These are phyloP conservation scores for Fusarium agapanthi DNA, from an alignment of 2,329 filamentous ascomycete genomes.

Conservation along the genomic window DNA sequence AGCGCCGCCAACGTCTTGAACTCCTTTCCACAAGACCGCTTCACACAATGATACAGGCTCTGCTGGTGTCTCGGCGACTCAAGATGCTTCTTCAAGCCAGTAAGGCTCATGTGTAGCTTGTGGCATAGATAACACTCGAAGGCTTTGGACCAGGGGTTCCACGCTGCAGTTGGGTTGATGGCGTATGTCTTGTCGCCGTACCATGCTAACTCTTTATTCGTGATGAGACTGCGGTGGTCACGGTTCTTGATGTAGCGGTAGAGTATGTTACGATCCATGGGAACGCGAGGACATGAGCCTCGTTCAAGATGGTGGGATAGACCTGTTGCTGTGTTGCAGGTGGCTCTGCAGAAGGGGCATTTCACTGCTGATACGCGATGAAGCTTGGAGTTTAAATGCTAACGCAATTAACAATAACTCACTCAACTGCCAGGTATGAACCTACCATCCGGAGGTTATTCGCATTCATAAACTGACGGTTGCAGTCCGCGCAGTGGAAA, in stretches of 20 bases:
- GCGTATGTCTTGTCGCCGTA: conserved; percentile 46
- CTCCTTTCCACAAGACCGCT: conserved; percentile 45
- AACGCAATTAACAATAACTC: background rate
- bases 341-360: conserved; percentile 64
- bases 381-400: conserved; percentile 64
- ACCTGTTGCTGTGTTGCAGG: conserved; percentile 61
- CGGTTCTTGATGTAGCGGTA: conserved; percentile 54
- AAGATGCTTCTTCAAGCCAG: conserved; percentile 60
- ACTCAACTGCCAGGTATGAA: fast-evolving
- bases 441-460: conserved; percentile 32
- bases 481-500: conserved; percentile 47
- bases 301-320: conserved; percentile 65
- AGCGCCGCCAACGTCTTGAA: conserved; percentile 52
- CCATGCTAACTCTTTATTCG: conserved; percentile 61
- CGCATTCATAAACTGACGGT: conserved; percentile 43
- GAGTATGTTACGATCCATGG: conserved; percentile 59
- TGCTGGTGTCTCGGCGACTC: conserved; percentile 56
- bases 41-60: conserved; percentile 53
- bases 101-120: conserved; percentile 48
- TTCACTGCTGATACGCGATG: conserved; percentile 47
- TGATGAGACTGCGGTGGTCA: conserved; percentile 59
- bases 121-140: conserved; percentile 56
- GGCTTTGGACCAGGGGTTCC: conserved; percentile 49
- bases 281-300: conserved; percentile 59
- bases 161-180: conserved; percentile 51